Evolutionary conservation across 306 rosid genomes (phyloP), one percentile per base, ranked within the genome.

Genomic region (Dalbergia cultrata): DNA sequence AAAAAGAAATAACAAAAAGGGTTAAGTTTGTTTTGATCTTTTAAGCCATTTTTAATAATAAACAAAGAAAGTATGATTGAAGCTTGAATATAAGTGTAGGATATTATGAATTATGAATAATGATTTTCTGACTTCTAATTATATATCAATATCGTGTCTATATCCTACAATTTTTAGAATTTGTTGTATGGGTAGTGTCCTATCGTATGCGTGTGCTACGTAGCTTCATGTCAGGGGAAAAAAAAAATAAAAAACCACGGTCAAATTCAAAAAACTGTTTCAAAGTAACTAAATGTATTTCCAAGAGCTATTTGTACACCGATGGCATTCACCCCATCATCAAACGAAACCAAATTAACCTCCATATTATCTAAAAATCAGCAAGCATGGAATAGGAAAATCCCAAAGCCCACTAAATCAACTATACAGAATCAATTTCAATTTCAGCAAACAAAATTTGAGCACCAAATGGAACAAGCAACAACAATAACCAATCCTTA

Each of bases 401-500:
- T 21, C 39, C 52, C 16, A 33, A 26, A 61, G 18, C 52, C n/a
- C 31, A 43, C 9, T 56, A 78, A 87, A 81, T 67, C 53, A 72
- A 86, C 31, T 7, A 80, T 70, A 63, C 56, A 73, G 44, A 19
- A 65, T 14, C 17, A 74, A 65, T 50, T 57, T 8, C 11, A 13
- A 10, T 34, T 13, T 59, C 19, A 60, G 61, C 9, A 65, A 45
- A 50, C 34, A 52, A 74, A 84, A 78, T 65, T 47, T 19, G 35
- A 76, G 22, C 74, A 47, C 10, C 41, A 49, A 81, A 70, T 61
- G 39, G 75, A 72, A 66, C 37, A 60, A 59, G 8, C 34, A 78
- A 50, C 18, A 50, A 52, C 63, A 53, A 34, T 62, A 78, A 12
- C 10, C 22, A 16, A 45, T 76, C 33, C 58, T 61, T 14, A 19